A percentile compares a stretch with the other conserved stretches of the same genome.
Conservation (phyloP, 805 yeast species). For the Metschnikowia orientalis region DNA sequence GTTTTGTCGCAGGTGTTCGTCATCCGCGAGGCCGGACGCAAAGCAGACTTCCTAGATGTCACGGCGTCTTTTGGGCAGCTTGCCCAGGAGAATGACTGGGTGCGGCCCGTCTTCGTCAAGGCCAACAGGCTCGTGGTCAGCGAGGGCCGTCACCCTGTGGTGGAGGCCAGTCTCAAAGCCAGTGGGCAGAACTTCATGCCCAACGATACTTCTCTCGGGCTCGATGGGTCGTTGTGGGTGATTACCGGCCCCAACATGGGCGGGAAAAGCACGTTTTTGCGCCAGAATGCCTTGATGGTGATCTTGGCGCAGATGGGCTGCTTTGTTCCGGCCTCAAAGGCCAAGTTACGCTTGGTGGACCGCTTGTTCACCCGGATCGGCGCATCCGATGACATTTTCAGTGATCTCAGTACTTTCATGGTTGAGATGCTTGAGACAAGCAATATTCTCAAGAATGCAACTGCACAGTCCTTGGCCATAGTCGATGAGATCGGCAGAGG, state of each 20-base stretch:
- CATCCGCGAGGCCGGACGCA: constrained; percentile 47
- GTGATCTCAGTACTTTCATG: constrained; percentile 44
- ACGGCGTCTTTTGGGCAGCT: constrained; percentile 66
- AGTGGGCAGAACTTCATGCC: constrained; percentile 46
- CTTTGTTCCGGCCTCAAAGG: constrained; percentile 47
- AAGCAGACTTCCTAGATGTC: constrained; percentile 67
- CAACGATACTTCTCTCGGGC: constrained; percentile 34
- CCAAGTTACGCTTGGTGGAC: constrained; percentile 45
- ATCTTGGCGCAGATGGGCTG: constrained; percentile 52
- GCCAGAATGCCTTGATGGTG: constrained; percentile 46
- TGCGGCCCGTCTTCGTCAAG: constrained; percentile 58
- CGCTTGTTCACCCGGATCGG: constrained; percentile 45
- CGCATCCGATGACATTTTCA: constrained; percentile 29
- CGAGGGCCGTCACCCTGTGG: constrained; percentile 81
- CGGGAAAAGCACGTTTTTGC: constrained; percentile 51
- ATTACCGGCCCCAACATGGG: constrained; percentile 43
- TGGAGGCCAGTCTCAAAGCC: constrained; percentile 44
- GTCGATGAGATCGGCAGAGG: constrained; percentile 44
- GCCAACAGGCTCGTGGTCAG: constrained; percentile 35
- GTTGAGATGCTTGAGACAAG: constrained; percentile 46
- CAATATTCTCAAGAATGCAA: constrained; percentile 30
- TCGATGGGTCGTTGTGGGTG: constrained; percentile 17
- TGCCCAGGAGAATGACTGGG: constrained; percentile 63
- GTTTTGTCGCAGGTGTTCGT: constrained; percentile 42
- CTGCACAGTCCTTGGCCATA: constrained; percentile 40